phyloP scores from a whole-genome alignment of 1,284 basidiomycete species.

The Malassezia furfur region DNA sequence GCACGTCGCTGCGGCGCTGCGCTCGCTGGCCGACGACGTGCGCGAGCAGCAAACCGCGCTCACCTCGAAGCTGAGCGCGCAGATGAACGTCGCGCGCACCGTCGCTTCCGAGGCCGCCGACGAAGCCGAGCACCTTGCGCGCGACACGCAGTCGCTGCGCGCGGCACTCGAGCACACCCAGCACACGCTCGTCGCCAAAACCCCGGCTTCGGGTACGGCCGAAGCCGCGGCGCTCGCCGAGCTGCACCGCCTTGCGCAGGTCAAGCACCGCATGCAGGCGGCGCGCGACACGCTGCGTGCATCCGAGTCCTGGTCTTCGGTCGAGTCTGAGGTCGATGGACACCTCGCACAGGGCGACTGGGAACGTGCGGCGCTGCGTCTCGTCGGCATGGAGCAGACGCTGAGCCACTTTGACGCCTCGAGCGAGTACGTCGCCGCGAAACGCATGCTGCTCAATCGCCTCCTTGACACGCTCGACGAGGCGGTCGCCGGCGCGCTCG shows the following conservation, averaged over 20 bases:
- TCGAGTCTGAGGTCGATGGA: conserved; percentile 78
- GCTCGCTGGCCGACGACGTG: neutral
- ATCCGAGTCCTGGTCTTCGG: conserved; percentile 84
- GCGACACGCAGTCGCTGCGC: conserved; percentile 3
- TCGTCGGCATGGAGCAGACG: conserved; percentile 73
- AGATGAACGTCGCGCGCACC: conserved; percentile 5
- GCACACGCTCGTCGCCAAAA: neutral
- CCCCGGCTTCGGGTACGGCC: neutral
- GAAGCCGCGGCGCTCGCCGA: conserved; percentile 54
- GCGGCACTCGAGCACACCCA: neutral
- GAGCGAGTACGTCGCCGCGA: conserved; percentile 10
- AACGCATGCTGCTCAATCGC: neutral
- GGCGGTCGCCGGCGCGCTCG: neutral
- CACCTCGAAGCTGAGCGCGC: neutral
- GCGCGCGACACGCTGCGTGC: conserved; percentile 74
- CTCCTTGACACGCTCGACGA: conserved; percentile 1
- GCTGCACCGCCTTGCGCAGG: conserved; percentile 66
- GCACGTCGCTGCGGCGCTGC: neutral
- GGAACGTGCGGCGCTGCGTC: conserved; percentile 72
- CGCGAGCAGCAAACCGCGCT: neutral
- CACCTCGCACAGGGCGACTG: conserved; percentile 63
- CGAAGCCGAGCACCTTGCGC: neutral
- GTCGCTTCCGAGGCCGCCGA: conserved; percentile 1
- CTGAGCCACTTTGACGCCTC: conserved; percentile 65
- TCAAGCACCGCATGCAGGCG: conserved; percentile 74